Evolutionary conservation across 768 basidiomycete genomes (phyloP), one percentile per base, ranked within the genome.

Genomic region (Hericium rajendrae): DNA sequence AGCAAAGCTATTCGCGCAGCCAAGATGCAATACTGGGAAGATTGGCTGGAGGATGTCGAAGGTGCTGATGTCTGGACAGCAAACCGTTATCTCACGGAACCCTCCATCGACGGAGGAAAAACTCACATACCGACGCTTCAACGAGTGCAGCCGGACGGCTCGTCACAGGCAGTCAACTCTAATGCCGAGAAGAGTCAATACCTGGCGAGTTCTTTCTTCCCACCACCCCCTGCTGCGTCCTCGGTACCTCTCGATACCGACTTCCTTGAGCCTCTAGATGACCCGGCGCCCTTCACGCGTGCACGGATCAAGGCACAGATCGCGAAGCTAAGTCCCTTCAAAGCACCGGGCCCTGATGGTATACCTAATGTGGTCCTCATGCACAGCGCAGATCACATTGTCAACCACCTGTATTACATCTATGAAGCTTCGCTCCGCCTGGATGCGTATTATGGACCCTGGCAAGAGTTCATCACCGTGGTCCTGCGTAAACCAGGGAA

Each of bases 301-400:
- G n/a, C n/a, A n/a, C n/a, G n/a, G n/a, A n/a, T n/a, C n/a, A n/a
- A n/a, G n/a, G n/a, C n/a, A n/a, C n/a, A n/a, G 49, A 3, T 74
- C 0, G 12, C 37, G 0, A 51, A 56, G 6, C 70, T 77, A 1
- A 65, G 69, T 4, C 67, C 71, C 0, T 69, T 69, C 67, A 76
- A 76, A 56, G 74, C 72, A 0, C 62, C 66, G 0, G 69, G 71
- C 0, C 70, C 67, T 0, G 61, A 68, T 22, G 58, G 60, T 0
- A 63, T 71, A 13, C 62, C 69, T 0, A 78, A 78, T 56, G 55
- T 64, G 0, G 68, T 75, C 0, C 64, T 75, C 38, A 70, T 51
- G 11, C 26, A 69, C 13, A 65, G 63, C 53, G 59, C 56, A 32
- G 62, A 66, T 32, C 48, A 64, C 0, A 58, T 74, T 0, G 54